Evolutionary conservation across 208 protist genomes (phyloP).

Genomic region (Leishmania gerbilli): DNA sequence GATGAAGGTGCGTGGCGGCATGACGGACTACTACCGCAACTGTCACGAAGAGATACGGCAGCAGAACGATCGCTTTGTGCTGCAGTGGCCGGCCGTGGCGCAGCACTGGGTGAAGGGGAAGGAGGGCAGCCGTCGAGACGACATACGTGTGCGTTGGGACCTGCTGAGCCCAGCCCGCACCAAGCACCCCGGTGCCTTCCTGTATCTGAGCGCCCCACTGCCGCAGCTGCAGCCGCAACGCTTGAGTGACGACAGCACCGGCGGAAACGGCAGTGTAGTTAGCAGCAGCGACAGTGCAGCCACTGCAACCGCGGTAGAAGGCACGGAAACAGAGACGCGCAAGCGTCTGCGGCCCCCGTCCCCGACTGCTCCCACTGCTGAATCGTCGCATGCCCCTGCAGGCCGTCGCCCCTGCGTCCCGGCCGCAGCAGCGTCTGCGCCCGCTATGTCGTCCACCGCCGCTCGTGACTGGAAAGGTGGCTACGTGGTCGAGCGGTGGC

Average conservation of each 20-base stretch:
- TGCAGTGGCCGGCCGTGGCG: constrained; percentile 74
- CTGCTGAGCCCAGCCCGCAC: constrained; percentile 59
- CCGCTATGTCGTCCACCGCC: neutral
- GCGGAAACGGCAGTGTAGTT: neutral
- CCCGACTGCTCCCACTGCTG: neutral
- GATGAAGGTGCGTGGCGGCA: constrained; percentile 78
- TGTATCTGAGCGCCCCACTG: constrained; percentile 50
- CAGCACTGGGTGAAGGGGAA: constrained; percentile 80
- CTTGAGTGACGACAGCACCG: neutral
- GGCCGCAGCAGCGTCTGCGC: neutral
- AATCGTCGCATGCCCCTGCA: neutral
- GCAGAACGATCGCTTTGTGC: constrained; percentile 74
- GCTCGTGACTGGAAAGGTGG: constrained; percentile 38
- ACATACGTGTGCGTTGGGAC: constrained; percentile 82
- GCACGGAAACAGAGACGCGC: neutral
- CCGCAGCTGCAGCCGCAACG: constrained; percentile 50
- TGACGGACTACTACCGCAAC: constrained; percentile 89
- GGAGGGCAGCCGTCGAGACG: constrained; percentile 52
- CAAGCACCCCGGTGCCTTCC: constrained; percentile 54
- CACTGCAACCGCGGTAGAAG: neutral
- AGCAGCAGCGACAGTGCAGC: constrained; percentile 1
- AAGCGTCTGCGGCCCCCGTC: constrained; percentile 18
- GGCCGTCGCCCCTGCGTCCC: neutral
- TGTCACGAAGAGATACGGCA: constrained; percentile 63
- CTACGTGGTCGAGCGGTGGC: constrained; percentile 66